Conservation (phyloP, 768 basidiomycete genomes). For the Lactarius trivialis region DNA sequence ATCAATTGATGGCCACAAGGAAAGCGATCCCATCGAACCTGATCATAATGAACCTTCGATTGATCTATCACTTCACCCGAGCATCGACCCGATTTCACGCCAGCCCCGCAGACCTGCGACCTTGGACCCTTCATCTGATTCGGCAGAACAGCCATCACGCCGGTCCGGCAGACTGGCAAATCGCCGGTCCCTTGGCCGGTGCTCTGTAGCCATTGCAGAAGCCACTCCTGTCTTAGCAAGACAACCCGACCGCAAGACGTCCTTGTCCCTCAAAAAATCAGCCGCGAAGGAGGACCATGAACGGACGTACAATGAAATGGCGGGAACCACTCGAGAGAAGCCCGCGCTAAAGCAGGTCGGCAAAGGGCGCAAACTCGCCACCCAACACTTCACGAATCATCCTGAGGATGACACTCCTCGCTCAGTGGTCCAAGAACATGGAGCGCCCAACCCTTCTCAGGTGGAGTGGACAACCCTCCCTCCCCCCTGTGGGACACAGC, state of each 20-base stretch:
- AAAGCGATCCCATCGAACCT: constrained; percentile 22
- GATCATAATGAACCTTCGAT: constrained; percentile 3
- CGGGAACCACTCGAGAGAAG: not conserved
- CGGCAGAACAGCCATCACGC: constrained; percentile 7
- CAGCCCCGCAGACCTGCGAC: not conserved
- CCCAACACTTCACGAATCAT: not conserved
- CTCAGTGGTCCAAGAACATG: constrained; percentile 2
- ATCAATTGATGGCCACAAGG: not conserved
- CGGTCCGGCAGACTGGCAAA: constrained; percentile 15
- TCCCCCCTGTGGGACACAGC: not conserved
- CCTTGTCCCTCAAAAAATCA: not conserved
- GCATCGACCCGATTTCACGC: not conserved
- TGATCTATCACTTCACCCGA: not conserved
- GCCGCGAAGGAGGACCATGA: constrained; percentile 5
- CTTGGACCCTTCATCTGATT: not conserved
- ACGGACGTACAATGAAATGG: not conserved
- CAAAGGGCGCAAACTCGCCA: not conserved
- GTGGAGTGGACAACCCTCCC: constrained; percentile 8
- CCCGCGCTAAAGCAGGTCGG: not conserved
- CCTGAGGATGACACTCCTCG: not conserved
- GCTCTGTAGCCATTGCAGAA: not conserved
- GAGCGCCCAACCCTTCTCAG: not conserved
- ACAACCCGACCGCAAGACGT: not conserved
- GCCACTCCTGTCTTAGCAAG: not conserved
- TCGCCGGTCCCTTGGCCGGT: constrained; percentile 1